phyloP scores from a whole-genome alignment of 176 grass and related monocot species.

The sorghum (Sorghum bicolor) region DNA sequence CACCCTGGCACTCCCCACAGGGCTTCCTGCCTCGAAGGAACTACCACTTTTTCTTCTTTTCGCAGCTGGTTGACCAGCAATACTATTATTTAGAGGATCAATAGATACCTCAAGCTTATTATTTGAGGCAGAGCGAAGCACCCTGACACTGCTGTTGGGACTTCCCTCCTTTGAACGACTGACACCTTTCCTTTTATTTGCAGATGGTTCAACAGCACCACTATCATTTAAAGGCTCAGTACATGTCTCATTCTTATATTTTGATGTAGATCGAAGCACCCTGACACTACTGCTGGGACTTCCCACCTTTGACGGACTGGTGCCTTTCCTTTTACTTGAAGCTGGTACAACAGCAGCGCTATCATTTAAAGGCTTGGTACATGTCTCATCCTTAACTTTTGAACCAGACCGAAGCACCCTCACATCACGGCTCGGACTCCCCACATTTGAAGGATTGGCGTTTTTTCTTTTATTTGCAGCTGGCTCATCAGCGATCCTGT shows the following conservation, averaged over 20 bases:
- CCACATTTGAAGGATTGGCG: slow-evolving; percentile 30
- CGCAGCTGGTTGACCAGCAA: slow-evolving; percentile 8
- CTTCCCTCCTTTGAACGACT: slow-evolving; percentile 27
- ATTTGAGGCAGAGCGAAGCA: slow-evolving; percentile 59
- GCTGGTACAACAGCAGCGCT: slow-evolving; percentile 9
- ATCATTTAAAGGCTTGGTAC: slow-evolving; percentile 19
- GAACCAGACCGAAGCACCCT: slow-evolving; percentile 57
- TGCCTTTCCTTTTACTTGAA: slow-evolving; percentile 29
- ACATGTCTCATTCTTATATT: slow-evolving; percentile 38
- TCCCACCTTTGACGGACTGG: slow-evolving; percentile 35
- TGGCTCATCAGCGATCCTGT: slow-evolving; percentile 14
- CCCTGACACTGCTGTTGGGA: slow-evolving; percentile 19
- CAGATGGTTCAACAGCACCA: slow-evolving; percentile 19
- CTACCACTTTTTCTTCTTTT: slow-evolving; percentile 37
- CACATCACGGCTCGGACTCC: neutral
- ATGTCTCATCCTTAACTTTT: slow-evolving; percentile 40
- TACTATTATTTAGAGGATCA: slow-evolving; percentile 27
- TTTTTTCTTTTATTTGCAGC: slow-evolving; percentile 30
- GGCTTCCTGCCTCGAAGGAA: slow-evolving; percentile 23
- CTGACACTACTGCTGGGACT: slow-evolving; percentile 20
- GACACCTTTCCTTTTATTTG: slow-evolving; percentile 28
- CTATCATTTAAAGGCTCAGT: slow-evolving; percentile 27
- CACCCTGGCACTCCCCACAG: neutral
- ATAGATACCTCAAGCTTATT: slow-evolving; percentile 28
- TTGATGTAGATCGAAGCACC: slow-evolving; percentile 55